A percentile compares a stretch with the other conserved stretches of the same genome.
These are phyloP conservation scores for Breviolum minutum DNA, from an alignment of 73 alveolate genomes.

Conservation along the genomic window DNA sequence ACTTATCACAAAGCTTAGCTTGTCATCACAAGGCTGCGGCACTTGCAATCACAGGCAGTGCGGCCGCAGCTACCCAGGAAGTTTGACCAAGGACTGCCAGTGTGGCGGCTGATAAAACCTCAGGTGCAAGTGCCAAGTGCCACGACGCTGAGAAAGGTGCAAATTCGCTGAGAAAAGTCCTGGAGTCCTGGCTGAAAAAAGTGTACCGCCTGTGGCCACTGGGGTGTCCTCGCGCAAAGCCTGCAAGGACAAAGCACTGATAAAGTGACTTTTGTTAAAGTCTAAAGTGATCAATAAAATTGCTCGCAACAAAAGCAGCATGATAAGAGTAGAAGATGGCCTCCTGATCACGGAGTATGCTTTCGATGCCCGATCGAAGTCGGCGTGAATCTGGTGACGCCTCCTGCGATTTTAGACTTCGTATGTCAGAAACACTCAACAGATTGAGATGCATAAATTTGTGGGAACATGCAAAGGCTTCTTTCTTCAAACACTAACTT, in stretches of 20 bases:
- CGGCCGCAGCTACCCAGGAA: conserved; percentile 69
- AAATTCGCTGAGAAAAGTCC: neutral
- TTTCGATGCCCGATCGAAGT: conserved; percentile 74
- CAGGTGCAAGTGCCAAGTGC: neutral
- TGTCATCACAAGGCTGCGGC: conserved; percentile 5
- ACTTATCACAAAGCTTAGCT: neutral
- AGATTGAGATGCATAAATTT: neutral
- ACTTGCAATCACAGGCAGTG: conserved; percentile 81
- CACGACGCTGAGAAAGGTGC: neutral
- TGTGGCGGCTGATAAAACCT: conserved; percentile 52
- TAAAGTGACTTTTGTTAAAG: neutral
- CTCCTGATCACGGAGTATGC: conserved; percentile 74
- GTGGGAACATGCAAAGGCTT: neutral
- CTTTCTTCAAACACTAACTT: neutral
- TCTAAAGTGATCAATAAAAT: too few relatives aligned
- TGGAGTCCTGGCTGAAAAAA: conserved; percentile 20
- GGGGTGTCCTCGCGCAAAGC: conserved; percentile 74
- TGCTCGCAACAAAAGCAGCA: neutral
- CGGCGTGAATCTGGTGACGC: conserved; percentile 89
- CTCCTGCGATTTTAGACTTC: neutral
- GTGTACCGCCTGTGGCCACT: conserved; percentile 56
- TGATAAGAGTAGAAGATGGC: neutral
- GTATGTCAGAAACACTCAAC: neutral
- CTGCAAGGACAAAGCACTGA: neutral
- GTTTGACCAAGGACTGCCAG: conserved; percentile 73